These are phyloP conservation scores for Saccharomyces hybrid DNA, from an alignment of 1,139 yeast species.

Conservation along the genomic window DNA sequence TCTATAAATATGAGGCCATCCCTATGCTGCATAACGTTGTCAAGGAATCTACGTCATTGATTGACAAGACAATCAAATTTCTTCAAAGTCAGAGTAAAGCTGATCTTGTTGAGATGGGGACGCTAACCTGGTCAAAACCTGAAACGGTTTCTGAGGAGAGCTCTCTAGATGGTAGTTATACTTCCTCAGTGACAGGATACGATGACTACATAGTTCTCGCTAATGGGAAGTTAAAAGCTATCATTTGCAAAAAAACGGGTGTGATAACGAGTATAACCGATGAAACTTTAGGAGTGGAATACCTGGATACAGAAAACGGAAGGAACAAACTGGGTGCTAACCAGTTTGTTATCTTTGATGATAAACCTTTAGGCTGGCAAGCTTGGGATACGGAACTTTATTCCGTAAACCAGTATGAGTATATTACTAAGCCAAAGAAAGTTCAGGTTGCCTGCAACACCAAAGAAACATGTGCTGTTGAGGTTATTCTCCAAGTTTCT, in stretches of 20 bases:
- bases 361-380: slow-evolving; percentile 82
- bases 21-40: slow-evolving; percentile 34
- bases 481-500: slow-evolving; percentile 35
- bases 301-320: slow-evolving; percentile 50
- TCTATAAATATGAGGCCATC: slow-evolving; percentile 83
- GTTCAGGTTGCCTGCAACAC: slow-evolving; percentile 30
- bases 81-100: slow-evolving; percentile 21
- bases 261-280: slow-evolving; percentile 62
- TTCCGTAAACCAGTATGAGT: slow-evolving; percentile 60
- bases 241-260: slow-evolving; percentile 50
- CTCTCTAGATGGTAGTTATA: not conserved
- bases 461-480: slow-evolving; percentile 53
- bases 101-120: slow-evolving; percentile 30
- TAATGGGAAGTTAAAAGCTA: slow-evolving; percentile 54
- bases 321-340: slow-evolving; percentile 54
- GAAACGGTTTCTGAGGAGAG: not conserved
- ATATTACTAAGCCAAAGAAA: slow-evolving; percentile 38
- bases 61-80: slow-evolving; percentile 43
- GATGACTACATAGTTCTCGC: slow-evolving; percentile 33
- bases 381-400: slow-evolving; percentile 97
- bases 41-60: slow-evolving; percentile 44
- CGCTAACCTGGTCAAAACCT: slow-evolving; percentile 27
- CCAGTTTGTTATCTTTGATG: slow-evolving; percentile 74
- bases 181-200: slow-evolving; percentile 7
- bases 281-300: slow-evolving; percentile 51